Evolutionary conservation across 768 basidiomycete genomes (phyloP).

Genomic region (Cytidiella melzeri): DNA sequence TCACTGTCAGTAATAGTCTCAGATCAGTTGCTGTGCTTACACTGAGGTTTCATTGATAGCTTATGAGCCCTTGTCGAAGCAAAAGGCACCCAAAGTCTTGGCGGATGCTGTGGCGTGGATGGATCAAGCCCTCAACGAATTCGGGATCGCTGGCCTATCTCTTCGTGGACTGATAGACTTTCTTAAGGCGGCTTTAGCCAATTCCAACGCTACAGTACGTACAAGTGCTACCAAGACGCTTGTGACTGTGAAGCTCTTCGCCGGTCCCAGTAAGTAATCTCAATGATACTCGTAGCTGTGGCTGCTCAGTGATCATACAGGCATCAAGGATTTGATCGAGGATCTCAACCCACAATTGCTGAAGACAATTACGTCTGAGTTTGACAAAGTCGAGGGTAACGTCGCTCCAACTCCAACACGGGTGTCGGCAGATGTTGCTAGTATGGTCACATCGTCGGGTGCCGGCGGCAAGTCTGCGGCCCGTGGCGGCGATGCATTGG

Average conservation of each 20-base stretch:
- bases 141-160: slow-evolving; percentile 84
- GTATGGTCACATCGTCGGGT: slow-evolving; percentile 36
- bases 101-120: slow-evolving; percentile 90
- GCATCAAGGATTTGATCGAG: slow-evolving; percentile 87
- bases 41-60: slow-evolving; percentile 39
- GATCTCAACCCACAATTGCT: slow-evolving; percentile 93
- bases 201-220: slow-evolving; percentile 91
- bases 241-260: slow-evolving; percentile 87
- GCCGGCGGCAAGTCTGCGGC: slow-evolving; percentile 36
- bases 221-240: slow-evolving; percentile 90
- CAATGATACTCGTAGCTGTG: not conserved
- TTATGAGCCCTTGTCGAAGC: slow-evolving; percentile 89
- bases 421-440: slow-evolving; percentile 68
- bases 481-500: slow-evolving; percentile 60
- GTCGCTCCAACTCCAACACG: slow-evolving; percentile 74
- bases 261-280: slow-evolving; percentile 66
- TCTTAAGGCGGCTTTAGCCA: slow-evolving; percentile 78
- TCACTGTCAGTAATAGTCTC: slow-evolving; percentile 57
- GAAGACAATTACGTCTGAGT: slow-evolving; percentile 84
- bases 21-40: not conserved
- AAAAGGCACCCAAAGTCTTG: slow-evolving; percentile 95
- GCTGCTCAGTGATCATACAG: slow-evolving; percentile 31
- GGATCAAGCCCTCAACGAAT: slow-evolving; percentile 78
- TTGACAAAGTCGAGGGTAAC: slow-evolving; percentile 84
- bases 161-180: slow-evolving; percentile 86